Base-by-base conservation (phyloP, 2,329 filamentous ascomycete genomes). In the Fusarium sp. region DNA sequence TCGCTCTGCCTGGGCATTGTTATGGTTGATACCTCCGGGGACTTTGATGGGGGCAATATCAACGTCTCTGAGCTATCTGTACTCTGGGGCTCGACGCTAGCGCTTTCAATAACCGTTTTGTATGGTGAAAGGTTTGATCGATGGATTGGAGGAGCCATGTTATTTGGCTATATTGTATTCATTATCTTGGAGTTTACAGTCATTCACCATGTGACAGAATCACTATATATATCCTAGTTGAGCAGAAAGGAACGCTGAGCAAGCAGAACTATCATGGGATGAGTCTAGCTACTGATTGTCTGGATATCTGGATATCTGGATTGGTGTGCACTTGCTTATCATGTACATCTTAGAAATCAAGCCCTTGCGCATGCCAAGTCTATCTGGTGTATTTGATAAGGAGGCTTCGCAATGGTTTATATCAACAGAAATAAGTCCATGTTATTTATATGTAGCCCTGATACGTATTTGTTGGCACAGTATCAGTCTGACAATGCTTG, bases 231-330 rank as follows among this genome's bases (percentile, higher is more conserved):
- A 2, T 14, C 7, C 3, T 8, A 18, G 12, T 18, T 4, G 17
- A 45, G 0, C 8, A 3, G 2, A 28, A 26, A 13, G 5, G 8
- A 13, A n/a, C 9, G 0, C 5, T 45, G 12, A 22, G 18, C 5
- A 57, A 20, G 9, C 3, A 26, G 7, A 13, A 57, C 13, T 45
- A 3, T 48, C 8, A 11, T 26, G 1, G 3, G 17, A 47, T 20
- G 11, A 47, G 9, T 7, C 20, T 5, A 20, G 17, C 3, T 3
- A 6, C 17, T 20, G 36, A 13, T 30, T 30, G 28, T 30, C 28
- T 30, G 28, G 28, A 30, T 30, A 12, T 30, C 9, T 30, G 10
- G 8, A 30, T 30, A 12, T 30, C 28, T 30, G 30, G 30, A 30
- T 30, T 4, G 30, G 30, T 30, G 9, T 11, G 28, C 3, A 30